Evolutionary conservation across 2,329 filamentous ascomycete genomes (phyloP).

Genomic region (Microascus cirrosus): DNA sequence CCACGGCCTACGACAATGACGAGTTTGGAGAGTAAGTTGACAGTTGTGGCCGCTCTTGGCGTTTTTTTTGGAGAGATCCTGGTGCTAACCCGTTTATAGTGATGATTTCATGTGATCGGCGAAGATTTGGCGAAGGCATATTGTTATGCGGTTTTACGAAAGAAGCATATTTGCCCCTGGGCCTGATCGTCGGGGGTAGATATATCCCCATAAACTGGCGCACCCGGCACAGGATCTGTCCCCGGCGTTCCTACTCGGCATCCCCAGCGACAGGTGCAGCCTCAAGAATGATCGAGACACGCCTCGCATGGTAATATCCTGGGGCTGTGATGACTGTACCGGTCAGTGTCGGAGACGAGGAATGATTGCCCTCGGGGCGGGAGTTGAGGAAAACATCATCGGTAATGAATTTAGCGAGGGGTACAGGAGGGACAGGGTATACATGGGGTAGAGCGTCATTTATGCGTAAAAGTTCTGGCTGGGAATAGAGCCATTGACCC

Average conservation of each 20-base stretch:
- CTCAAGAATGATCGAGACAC: background rate
- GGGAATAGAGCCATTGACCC: background rate
- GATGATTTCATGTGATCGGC: constrained; percentile 10
- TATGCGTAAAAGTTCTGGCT: background rate
- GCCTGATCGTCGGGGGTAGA: background rate
- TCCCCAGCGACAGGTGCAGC: background rate
- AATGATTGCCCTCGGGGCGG: background rate
- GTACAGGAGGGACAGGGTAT: background rate
- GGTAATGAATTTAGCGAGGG: background rate
- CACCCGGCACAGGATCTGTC: background rate
- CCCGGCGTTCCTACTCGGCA: background rate
- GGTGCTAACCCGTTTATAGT: constrained; percentile 4
- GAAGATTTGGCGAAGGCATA: background rate
- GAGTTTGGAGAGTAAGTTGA: constrained; percentile 68
- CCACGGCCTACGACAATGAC: constrained; percentile 56
- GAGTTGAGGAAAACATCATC: background rate
- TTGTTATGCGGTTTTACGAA: background rate
- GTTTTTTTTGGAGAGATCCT: background rate
- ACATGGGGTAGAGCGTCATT: background rate
- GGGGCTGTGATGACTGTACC: background rate
- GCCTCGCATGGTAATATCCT: background rate
- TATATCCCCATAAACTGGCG: background rate
- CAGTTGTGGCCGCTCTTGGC: background rate
- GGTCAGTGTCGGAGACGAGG: background rate
- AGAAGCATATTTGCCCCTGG: background rate